phyloP scores from a whole-genome alignment of 2,329 filamentous ascomycete species.

The Fusarium algeriense region DNA sequence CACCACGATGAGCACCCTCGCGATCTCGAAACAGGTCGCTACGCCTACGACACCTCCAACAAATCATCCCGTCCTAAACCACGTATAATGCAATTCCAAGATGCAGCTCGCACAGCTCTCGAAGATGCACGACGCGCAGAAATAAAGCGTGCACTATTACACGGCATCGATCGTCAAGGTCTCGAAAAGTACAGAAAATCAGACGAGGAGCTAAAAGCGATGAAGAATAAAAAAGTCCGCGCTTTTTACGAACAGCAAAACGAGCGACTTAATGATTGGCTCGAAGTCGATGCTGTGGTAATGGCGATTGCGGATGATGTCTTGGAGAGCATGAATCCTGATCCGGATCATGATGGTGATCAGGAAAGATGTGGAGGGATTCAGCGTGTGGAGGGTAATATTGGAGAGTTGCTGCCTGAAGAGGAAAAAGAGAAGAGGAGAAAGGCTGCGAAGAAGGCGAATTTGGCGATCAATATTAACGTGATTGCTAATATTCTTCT shows the following conservation, averaged over 20 bases:
- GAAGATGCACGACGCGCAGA: constrained; percentile 49
- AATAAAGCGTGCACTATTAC: constrained; percentile 49
- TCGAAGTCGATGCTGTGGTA: constrained; percentile 52
- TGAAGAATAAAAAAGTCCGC: constrained; percentile 48
- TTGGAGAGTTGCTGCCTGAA: constrained; percentile 49
- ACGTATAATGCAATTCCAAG: constrained; percentile 55
- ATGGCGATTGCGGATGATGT: constrained; percentile 52
- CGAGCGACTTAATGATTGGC: constrained; percentile 51
- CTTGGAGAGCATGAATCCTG: constrained; percentile 52
- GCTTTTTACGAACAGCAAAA: constrained; percentile 50
- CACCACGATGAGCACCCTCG: constrained; percentile 34
- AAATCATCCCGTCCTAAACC: constrained; percentile 26
- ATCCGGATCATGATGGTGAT: constrained; percentile 52
- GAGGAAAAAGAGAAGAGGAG: constrained; percentile 49
- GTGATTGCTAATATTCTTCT: constrained; percentile 80
- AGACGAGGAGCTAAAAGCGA: constrained; percentile 45
- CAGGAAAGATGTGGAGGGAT: constrained; percentile 49
- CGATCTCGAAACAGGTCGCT: constrained; percentile 40
- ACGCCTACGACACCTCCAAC: constrained; percentile 1
- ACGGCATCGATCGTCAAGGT: constrained; percentile 47
- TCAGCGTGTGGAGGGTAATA: constrained; percentile 48
- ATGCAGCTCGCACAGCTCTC: constrained; percentile 48
- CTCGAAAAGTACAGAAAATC: constrained; percentile 50
- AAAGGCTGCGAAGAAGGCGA: constrained; percentile 42
- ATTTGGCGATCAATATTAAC: constrained; percentile 84